Evolutionary conservation across 805 yeast genomes (phyloP), one percentile per base, ranked within the genome.

Genomic region (Myxozyma udenii): DNA sequence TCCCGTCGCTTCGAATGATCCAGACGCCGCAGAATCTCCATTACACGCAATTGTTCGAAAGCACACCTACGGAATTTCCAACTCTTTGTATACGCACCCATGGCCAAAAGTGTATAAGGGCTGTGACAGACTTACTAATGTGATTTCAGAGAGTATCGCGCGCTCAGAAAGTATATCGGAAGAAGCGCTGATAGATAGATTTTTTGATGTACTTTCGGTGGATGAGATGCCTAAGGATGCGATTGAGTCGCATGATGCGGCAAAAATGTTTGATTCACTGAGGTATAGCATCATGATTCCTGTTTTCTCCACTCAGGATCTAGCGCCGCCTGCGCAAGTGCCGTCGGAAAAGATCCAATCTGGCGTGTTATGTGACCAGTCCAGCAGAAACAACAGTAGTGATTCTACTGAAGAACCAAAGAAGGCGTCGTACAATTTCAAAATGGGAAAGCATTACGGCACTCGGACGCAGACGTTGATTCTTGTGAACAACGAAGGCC

Each of bases 381-480:
- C n/a, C n/a, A n/a, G n/a, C n/a, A n/a, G n/a, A n/a, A n/a, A n/a
- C n/a, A 9, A 21, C 12, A 30, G 21, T 3, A 19, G 14, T 4
- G 33, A 19, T 33, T 6, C 36, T n/a, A 4, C 26, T 5, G 33
- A 18, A 14, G 39, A 12, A 6, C 19, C 30, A 3, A 22, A 30
- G 19, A 30, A n/a, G 9, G 37, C 48, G 3, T 48, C 51, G 6
- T 55, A 55, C 21, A 18, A 24, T 16, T 55, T 48, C 61, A 32
- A 67, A n/a, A 68, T 73, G 14, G 87, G 88, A 0, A 67, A 72
- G 21, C 81, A 73, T 61, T 90, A 88, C 64, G 96, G 96, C 0
- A 89, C 97, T 0, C 71, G 96, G 48, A 86, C 96, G 0, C 96
- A 89, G 66, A 87, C 95, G 0, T 77, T 88, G 1, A 74, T 88